These are phyloP conservation scores for Fraxinus greggii DNA, from an alignment of 305 asterid genomes.

Conservation along the genomic window DNA sequence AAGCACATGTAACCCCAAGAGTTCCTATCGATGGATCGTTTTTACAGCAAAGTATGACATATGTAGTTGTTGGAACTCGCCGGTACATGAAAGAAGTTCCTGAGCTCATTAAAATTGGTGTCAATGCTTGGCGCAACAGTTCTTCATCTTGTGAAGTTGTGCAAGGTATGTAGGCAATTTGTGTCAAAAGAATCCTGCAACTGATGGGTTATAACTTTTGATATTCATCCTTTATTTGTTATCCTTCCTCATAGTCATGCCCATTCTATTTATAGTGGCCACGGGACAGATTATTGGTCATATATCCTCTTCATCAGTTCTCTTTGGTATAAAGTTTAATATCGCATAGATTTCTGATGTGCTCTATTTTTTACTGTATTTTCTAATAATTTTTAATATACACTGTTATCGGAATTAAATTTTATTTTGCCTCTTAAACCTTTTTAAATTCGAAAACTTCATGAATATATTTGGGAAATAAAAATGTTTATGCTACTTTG, in stretches of 20 bases:
- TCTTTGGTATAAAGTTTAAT: neutral
- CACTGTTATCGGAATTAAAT: neutral
- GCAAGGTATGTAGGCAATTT: conserved; percentile 54
- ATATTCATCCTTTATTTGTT: neutral
- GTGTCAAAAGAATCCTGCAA: conserved; percentile 5
- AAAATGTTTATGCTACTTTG: neutral
- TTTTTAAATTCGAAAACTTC: neutral
- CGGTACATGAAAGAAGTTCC: conserved; percentile 75
- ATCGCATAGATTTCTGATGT: neutral
- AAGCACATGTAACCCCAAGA: conserved; percentile 54
- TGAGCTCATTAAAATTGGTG: conserved; percentile 65
- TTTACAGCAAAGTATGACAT: conserved; percentile 63
- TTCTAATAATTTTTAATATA: neutral
- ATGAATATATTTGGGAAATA: neutral
- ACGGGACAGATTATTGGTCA: neutral
- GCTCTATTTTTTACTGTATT: neutral
- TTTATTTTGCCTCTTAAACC: neutral
- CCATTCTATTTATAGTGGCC: neutral
- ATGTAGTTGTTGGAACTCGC: conserved; percentile 61
- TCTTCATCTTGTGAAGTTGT: conserved; percentile 64
- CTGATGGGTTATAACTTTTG: neutral
- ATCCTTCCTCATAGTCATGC: neutral
- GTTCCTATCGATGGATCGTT: conserved; percentile 55
- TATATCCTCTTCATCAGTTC: conserved; percentile 9
- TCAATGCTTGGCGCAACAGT: conserved; percentile 65